These are phyloP conservation scores for Papiliotrema terrestris DNA, from an alignment of 1,284 basidiomycete species.

Conservation along the genomic window DNA sequence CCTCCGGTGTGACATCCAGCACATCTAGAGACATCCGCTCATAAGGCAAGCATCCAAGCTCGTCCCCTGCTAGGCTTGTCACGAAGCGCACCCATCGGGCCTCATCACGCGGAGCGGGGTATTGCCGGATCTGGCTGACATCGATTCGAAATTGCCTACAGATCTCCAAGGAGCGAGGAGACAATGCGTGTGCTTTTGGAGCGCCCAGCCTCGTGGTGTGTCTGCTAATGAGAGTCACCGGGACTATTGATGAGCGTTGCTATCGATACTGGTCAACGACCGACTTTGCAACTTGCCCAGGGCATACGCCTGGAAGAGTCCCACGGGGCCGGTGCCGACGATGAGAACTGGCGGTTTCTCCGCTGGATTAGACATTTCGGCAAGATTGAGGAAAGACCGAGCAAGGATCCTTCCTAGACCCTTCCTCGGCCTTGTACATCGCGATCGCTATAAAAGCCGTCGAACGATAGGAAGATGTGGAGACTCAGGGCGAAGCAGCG, in stretches of 20 bases:
- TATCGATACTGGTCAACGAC: not conserved
- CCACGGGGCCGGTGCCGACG: slow-evolving; percentile 22
- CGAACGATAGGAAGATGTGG: no score
- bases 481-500: no score
- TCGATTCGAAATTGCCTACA: slow-evolving; percentile 20
- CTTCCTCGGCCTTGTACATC: no score
- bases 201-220: slow-evolving; percentile 22
- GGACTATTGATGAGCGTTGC: slow-evolving; percentile 10
- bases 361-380: no score
- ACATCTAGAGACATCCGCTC: slow-evolving; percentile 20
- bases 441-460: no score
- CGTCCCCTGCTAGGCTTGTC: slow-evolving; percentile 18
- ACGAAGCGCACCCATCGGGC: slow-evolving; percentile 22
- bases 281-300: not conserved
- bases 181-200: slow-evolving; percentile 26
- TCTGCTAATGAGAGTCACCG: slow-evolving; percentile 20
- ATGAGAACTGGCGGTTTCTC: slow-evolving; percentile 20
- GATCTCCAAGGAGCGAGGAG: slow-evolving; percentile 23
- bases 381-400: no score
- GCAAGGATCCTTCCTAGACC: no score
- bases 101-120: slow-evolving; percentile 19
- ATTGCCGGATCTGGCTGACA: slow-evolving; percentile 11
- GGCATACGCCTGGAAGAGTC: slow-evolving; percentile 11
- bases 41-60: slow-evolving; percentile 21
- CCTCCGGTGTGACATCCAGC: slow-evolving; percentile 21